These are phyloP conservation scores for Penicillium verrucosum DNA, from an alignment of 2,329 filamentous ascomycete genomes.

Conservation along the genomic window DNA sequence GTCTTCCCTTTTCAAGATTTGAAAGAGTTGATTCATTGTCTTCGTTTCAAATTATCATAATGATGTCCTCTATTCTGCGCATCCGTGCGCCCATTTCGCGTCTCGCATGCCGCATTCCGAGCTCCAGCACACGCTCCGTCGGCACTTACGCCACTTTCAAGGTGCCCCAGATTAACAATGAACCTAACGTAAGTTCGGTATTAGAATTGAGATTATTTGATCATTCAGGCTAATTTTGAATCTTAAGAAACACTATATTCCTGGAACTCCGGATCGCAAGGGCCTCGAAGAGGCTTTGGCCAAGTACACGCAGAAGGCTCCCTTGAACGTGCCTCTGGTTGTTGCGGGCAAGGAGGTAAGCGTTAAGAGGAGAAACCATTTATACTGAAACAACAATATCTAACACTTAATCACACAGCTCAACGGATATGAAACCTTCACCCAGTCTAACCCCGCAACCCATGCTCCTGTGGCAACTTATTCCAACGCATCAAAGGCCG, in stretches of 20 bases:
- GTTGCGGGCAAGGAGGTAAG: conserved; percentile 77
- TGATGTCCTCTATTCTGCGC: conserved; percentile 32
- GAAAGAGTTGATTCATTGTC: not conserved
- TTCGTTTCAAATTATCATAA: conserved; percentile 13
- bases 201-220: not conserved
- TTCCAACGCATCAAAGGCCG: conserved; percentile 71
- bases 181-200: conserved; percentile 76
- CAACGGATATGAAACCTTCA: conserved; percentile 37
- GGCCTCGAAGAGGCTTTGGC: conserved; percentile 72
- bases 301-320: conserved; percentile 63
- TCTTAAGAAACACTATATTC: conserved; percentile 77
- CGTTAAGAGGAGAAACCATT: not conserved
- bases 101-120: conserved; percentile 19
- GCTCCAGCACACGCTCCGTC: conserved; percentile 26
- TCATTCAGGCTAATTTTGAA: conserved; percentile 2
- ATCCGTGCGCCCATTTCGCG: conserved; percentile 25
- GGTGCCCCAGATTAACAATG: conserved; percentile 81
- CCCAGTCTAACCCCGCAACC: conserved; percentile 78
- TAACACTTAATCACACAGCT: conserved; percentile 22
- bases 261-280: conserved; percentile 75
- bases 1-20: conserved; percentile 1
- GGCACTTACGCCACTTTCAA: conserved; percentile 78
- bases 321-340: conserved; percentile 76
- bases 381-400: not conserved
- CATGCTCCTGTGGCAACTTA: conserved; percentile 79